Conservation (phyloP, 1,139 yeast species). For the Blastobotrys raffinosifermentans region DNA sequence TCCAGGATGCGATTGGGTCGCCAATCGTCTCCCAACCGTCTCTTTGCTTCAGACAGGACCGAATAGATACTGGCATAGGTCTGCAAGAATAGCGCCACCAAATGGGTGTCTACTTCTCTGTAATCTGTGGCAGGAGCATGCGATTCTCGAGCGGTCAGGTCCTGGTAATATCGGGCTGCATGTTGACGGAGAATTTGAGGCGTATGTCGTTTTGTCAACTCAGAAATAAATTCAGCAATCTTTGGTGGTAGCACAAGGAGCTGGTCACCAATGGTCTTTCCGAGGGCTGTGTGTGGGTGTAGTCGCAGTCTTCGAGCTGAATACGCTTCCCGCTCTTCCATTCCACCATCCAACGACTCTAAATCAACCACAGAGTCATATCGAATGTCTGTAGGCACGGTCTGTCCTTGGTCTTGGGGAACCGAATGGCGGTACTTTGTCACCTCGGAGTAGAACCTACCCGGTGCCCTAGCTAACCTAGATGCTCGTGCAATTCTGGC, state of each 20-base stretch:
- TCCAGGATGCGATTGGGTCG: slow-evolving; percentile 65
- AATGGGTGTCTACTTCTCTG: slow-evolving; percentile 72
- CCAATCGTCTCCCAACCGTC: slow-evolving; percentile 48
- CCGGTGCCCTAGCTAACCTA: too few species aligned
- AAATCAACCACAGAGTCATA: neutral
- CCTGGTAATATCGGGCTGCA: slow-evolving; percentile 24
- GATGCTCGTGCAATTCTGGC: too few species aligned
- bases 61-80: slow-evolving; percentile 70
- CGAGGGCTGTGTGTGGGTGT: slow-evolving; percentile 22
- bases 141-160: slow-evolving; percentile 22
- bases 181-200: slow-evolving; percentile 26
- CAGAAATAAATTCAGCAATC: slow-evolving; percentile 18
- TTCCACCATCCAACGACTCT: neutral
- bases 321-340: neutral
- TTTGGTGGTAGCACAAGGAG: slow-evolving; percentile 20
- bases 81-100: slow-evolving; percentile 79
- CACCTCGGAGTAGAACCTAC: too few species aligned
- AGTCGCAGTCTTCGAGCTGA: slow-evolving; percentile 11
- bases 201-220: slow-evolving; percentile 15
- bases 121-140: slow-evolving; percentile 35
- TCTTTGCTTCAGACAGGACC: slow-evolving; percentile 60
- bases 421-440: too few species aligned
- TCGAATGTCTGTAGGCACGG: too few species aligned
- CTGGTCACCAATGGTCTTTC: slow-evolving; percentile 19
- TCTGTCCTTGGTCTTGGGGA: too few species aligned